Evolutionary conservation across 208 protist species (phyloP), one percentile per base, ranked within the genome.

Genomic region (Trypanosomatidae sp.): DNA sequence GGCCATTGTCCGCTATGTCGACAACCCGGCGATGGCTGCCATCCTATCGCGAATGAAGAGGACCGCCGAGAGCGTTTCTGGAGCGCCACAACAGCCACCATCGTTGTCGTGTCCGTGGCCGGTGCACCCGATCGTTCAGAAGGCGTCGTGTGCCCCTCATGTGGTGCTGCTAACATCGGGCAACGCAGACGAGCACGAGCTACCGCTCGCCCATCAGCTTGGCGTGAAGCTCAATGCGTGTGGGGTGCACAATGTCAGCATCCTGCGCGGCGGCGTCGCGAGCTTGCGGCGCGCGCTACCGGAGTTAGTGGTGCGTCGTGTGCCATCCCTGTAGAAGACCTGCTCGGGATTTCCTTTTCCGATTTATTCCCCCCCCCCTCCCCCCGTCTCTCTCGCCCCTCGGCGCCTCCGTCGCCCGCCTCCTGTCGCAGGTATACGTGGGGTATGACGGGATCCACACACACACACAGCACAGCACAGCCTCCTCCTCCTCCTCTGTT

Each of bases 171-270:
- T 88, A 0, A 55, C 74, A 15, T 53, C 47, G n/a, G 74, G 68
- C 43, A 43, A 10, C 5, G 59, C 10, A 12, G 72, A 55, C 17
- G 67, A 22, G 1, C 66, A 67, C 28, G 74, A 68, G 66, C 65
- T 71, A 58, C 33, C 53, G 44, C 73, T 83, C 19, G 76, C 81
- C 13, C 81, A 84, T 52, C 76, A 71, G 65, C 75, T 94, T n/a
- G 84, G 75, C 2, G 67, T 81, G 53, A 79, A 88, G 71, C 71
- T 94, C 30, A 79, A 73, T 22, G 75, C 73, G 25, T 89, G 67
- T 66, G 86, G 86, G 12, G 81, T 89, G 47, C 89, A 84, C 44
- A 81, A 90, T 75, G 83, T 91, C 6, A 89, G 86, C 30, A 77
- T 94, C 59, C 67, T 94, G 69, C 73, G 79, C 44, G 89, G 89